Percentiles rank a stretch among this genome's conserved stretches.
Evolutionary conservation across 139 green algal genomes (phyloP).

Genomic region (Asterochloris sp.): DNA sequence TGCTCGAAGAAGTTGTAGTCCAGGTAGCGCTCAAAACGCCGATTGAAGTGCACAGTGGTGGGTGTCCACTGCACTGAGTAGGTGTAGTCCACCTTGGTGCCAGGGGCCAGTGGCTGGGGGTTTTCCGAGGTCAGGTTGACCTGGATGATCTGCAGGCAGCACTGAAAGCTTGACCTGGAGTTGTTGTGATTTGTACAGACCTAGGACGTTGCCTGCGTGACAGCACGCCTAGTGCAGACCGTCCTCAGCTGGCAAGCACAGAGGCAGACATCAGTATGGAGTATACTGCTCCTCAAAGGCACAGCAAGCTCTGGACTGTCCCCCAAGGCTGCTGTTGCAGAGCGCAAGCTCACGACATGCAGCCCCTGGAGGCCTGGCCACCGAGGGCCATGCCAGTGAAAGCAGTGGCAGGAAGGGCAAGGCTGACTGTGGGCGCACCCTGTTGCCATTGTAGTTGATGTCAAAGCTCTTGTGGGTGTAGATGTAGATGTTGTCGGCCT

Average conservation of each 20-base stretch:
- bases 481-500: slow-evolving; percentile 65
- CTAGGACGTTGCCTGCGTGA: no score
- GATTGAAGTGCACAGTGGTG: slow-evolving; percentile 67
- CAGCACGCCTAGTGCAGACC: no score
- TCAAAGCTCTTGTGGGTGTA: slow-evolving; percentile 94
- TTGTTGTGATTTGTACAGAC: neutral
- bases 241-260: no score
- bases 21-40: slow-evolving; percentile 94
- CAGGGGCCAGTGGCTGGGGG: slow-evolving; percentile 53
- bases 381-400: no score
- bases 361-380: no score
- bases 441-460: slow-evolving; percentile 89
- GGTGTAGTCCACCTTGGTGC: slow-evolving; percentile 78
- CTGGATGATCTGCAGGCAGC: slow-evolving; percentile 82
- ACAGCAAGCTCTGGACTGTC: no score
- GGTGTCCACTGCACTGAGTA: slow-evolving; percentile 83
- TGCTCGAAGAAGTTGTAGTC: slow-evolving; percentile 99
- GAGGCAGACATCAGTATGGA: no score
- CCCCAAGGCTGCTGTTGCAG: no score
- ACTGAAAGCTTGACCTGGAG: neutral
- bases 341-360: no score
- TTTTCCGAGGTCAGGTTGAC: slow-evolving; percentile 90
- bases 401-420: neutral
- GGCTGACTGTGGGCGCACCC: slow-evolving; percentile 37
- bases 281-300: no score